Base-by-base conservation (phyloP, 2,329 filamentous ascomycete genomes). In the Cadophora sp. region DNA sequence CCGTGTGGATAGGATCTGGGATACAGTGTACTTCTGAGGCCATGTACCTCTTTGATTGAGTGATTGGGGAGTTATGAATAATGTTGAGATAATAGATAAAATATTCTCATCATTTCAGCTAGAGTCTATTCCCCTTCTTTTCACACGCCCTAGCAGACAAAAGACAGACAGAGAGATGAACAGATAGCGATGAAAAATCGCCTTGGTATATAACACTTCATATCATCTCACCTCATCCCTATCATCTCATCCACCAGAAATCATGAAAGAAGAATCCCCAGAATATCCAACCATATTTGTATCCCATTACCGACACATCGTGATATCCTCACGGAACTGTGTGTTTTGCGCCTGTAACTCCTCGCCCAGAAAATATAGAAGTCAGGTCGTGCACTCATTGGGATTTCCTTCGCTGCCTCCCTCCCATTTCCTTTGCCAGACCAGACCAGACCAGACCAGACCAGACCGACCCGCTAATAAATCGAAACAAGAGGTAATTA, bases 171-270 rank as follows among this genome's bases (percentile, higher is more conserved):
- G n/a, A n/a, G 11, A 55, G 50, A 55, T 27, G n/a, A 29, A 60
- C 6, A 46, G 22, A 43, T 37, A 55, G 26, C 53, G 31, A 56
- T 58, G 12, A 14, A 40, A 31, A 1, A 50, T 51, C 60, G 51
- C 59, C 12, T 43, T 67, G 65, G 65, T 67, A 67, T 67, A 68
- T 64, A 60, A 37, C 61, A 61, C 12, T 29, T 51, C 50, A 34
- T 48, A 16, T 22, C n/a, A 59, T 9, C 40, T 43, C 55, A 24
- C 19, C 31, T 26, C 34, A 26, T 43, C 40, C 27, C 50, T 29
- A 55, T 55, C 50, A 55, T 14, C 26, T 14, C 22, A 56, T n/a
- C 46, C 46, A 24, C 51, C 43, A 31, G 16, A 29, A 40, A 62
- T 24, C 48, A 53, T 22, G 8, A 48, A 63, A 34, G 24, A 55